These are phyloP conservation scores for Macrotyloma uniflorum DNA, from an alignment of 306 rosid species.

Conservation along the genomic window DNA sequence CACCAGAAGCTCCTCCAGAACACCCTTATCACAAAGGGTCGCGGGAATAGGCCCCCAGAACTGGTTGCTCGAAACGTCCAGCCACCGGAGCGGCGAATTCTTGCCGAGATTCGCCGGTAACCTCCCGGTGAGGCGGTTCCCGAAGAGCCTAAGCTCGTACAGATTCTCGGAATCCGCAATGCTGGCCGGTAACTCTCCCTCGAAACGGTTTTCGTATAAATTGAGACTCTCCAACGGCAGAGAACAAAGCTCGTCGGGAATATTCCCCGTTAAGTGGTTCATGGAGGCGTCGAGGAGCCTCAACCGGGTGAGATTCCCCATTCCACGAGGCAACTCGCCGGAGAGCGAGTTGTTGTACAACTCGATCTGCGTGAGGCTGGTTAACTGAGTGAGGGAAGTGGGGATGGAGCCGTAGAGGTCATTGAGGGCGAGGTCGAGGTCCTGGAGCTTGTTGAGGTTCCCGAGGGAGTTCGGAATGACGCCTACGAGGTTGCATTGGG, in stretches of 20 bases:
- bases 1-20: conserved; percentile 66
- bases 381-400: conserved; percentile 53
- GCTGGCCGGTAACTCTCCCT: conserved; percentile 73
- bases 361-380: conserved; percentile 70
- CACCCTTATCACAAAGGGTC: conserved; percentile 60
- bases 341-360: conserved; percentile 78
- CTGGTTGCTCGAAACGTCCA: conserved; percentile 70
- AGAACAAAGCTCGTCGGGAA: conserved; percentile 68
- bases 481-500: conserved; percentile 70
- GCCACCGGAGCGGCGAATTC: conserved; percentile 62
- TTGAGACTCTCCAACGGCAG: conserved; percentile 76
- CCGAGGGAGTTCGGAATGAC: conserved; percentile 73
- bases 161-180: conserved; percentile 65
- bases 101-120: conserved; percentile 72
- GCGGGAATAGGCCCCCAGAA: conserved; percentile 76
- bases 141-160: conserved; percentile 69
- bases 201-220: conserved; percentile 73
- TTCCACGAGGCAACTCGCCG: conserved; percentile 68
- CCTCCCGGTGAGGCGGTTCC: conserved; percentile 67
- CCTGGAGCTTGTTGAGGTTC: conserved; percentile 52
- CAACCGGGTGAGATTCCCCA: conserved; percentile 63
- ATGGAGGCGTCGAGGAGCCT: conserved; percentile 76
- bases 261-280: conserved; percentile 71
- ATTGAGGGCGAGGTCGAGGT: conserved; percentile 75
- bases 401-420: conserved; percentile 72